Evolutionary conservation across 257 asterid genomes (phyloP), one percentile per base, ranked within the genome.

Genomic region (Scutellaria baicalensis): DNA sequence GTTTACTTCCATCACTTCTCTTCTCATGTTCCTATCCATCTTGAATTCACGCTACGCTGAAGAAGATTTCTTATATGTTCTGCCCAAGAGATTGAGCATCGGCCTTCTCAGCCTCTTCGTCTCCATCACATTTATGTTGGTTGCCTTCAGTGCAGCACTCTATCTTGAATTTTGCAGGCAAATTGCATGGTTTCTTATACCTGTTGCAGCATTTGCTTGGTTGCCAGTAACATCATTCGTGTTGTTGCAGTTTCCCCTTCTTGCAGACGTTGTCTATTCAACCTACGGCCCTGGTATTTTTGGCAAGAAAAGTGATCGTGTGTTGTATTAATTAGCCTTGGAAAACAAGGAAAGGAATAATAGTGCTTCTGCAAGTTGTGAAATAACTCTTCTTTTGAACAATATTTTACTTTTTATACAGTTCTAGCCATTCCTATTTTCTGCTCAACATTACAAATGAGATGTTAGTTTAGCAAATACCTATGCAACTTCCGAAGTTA

Each of bases 11-110:
- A 23, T 66, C 16, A 48, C 70, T 6, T 48, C 59, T n/a, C 75
- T 18, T 16, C 68, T 78, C 6, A 33, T 66, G 45, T 74, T 74
- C 77, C 20, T 78, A 8, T 69, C 77, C 66, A 51, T 66, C 17
- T 4, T 71, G 20, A 69, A 65, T 43, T 56, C 66, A 0, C 47
- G 74, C 16, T 69, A 69, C 6, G 56, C 66, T 0, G 66, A 69
- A 6, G 12, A 43, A 10, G 74, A 69, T 14, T 69, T 69, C 23
- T 6, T 69, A 47, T 45, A 55, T 6, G 58, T 44, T 33, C 16
- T 69, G 66, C 66, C 74, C 14, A 68, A 55, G 58, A 69, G 74
- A 23, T n/a, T 70, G n/a, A 33, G 61, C 33, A 16, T 70, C 8
- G 75, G 75, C 23, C 75, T 70, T 0, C 17, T 70, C 0, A 58